Percentiles rank a stretch among this genome's conserved stretches.
Conservation (phyloP, 2,329 filamentous ascomycete genomes). For the Phyllosticta capitalensis region DNA sequence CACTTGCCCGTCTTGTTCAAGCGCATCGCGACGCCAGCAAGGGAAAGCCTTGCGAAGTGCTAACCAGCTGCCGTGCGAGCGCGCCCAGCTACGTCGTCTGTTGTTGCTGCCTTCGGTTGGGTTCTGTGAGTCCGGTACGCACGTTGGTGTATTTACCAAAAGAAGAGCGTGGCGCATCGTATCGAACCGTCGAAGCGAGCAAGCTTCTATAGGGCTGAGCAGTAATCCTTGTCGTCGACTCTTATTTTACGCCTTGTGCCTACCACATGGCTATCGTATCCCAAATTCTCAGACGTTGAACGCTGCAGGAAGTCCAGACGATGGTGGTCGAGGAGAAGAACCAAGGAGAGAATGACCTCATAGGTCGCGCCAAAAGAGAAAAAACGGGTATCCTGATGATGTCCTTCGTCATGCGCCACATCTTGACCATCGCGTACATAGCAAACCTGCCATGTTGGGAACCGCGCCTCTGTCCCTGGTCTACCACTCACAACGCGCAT, state of each 20-base stretch:
- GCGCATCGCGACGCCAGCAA: neutral
- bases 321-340: too few relatives aligned
- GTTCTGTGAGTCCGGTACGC: neutral
- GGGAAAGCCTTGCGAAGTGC: neutral
- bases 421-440: neutral
- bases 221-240: neutral
- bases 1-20: neutral
- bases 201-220: neutral
- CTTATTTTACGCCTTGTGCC: neutral
- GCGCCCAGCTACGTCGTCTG: too few relatives aligned
- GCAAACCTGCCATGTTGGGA: neutral
- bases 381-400: neutral
- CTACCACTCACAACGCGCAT: too few relatives aligned
- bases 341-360: too few relatives aligned
- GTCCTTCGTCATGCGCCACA: neutral
- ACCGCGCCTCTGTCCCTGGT: too few relatives aligned
- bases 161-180: neutral
- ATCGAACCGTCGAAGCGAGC: neutral
- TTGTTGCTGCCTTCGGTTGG: neutral
- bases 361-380: neutral
- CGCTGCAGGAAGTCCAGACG: too few relatives aligned
- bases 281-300: neutral
- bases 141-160: neutral
- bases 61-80: too few relatives aligned
- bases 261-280: neutral